A percentile compares a stretch with the other conserved stretches of the same genome.
Conservation (phyloP, 2,329 filamentous ascomycete genomes). For the Pezicula neosporulosa region DNA sequence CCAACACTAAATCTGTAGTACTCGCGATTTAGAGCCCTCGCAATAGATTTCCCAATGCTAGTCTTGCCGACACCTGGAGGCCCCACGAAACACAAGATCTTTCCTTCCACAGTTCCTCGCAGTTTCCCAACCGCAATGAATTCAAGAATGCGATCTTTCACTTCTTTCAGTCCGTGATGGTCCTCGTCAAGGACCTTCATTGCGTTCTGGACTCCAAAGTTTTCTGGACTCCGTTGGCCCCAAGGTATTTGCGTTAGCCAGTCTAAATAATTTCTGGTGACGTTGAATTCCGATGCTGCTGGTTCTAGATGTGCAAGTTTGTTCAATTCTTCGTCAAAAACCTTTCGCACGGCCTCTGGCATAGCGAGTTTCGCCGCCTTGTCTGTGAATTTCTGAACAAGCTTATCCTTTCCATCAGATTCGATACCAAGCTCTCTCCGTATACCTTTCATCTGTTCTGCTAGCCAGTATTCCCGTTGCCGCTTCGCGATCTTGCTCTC, state of each 20-base stretch:
- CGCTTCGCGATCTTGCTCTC: constrained; percentile 97
- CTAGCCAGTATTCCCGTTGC: constrained; percentile 95
- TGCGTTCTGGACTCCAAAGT: constrained; percentile 91
- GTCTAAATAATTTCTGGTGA: constrained; percentile 96
- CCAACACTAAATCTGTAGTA: constrained; percentile 99
- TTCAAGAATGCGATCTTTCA: constrained; percentile 96
- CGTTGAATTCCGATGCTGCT: constrained; percentile 96
- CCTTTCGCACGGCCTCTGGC: constrained; percentile 94
- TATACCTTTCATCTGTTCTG: constrained; percentile 99
- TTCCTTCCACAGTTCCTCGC: constrained; percentile 93
- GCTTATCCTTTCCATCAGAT: constrained; percentile 95
- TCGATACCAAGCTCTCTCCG: constrained; percentile 92
- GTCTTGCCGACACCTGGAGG: constrained; percentile 98
- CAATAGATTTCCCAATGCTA: constrained; percentile 97
- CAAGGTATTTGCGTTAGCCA: constrained; percentile 98
- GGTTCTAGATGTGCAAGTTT: constrained; percentile 95
- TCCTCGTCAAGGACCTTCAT: constrained; percentile 91
- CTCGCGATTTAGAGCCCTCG: constrained; percentile 86
- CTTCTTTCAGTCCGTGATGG: constrained; percentile 94
- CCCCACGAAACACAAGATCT: constrained; percentile 96
- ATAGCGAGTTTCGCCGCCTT: constrained; percentile 92
- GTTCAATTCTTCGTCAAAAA: constrained; percentile 97
- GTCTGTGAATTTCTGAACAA: constrained; percentile 96
- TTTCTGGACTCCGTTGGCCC: constrained; percentile 93
- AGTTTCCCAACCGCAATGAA: constrained; percentile 98